Base-by-base conservation (phyloP, 2,329 filamentous ascomycete species). In the Emmonsiellopsis sp. region DNA sequence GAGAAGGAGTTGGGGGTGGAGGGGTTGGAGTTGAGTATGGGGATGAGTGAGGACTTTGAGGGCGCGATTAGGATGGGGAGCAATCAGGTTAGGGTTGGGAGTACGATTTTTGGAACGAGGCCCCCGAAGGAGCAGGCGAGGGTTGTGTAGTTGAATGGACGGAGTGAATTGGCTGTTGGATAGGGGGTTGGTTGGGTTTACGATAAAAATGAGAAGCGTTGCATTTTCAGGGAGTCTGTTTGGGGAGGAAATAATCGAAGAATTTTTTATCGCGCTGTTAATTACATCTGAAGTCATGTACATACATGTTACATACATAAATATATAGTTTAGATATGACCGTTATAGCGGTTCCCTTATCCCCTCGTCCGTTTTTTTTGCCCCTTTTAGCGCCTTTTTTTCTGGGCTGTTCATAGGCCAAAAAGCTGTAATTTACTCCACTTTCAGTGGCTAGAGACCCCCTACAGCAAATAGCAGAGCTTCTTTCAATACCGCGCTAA, bases 21-120 rank as follows among this genome's bases (percentile, higher is more conserved):
- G 13, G 77, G 78, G 56, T 67, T 96, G 62, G 90, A 96, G 75
- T 70, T 97, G 71, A 96, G 91, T 71, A 98, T 98, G 92, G 92
- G 92, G 6, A 98, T 98, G 93, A 96, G 90, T 67, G 84, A 88
- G 64, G 93, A 98, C 70, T 98, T 92, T 68, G 91, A 95, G 74
- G 87, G 85, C 6, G 93, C 93, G 0, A 85, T 97, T 64, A 72
- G 71, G 10, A 75, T 89, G 75, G 93, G 93, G 0, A 96, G 91
- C 71, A 79, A 82, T 61, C 90, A 97, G 76, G 91, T 98, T 5
- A 80, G 93, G 54, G 83, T 98, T 7, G 93, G 93, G 1, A 97
- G 89, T 65, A 92, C 88, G 2, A 95, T 98, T 54, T 98, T 98
- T 68, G 93, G 93, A 1, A 75, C 84, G 65, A 79, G 93, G 64